A percentile compares a stretch with the other conserved stretches of the same genome.
These are phyloP conservation scores for Vigna reflexopilosa DNA, from an alignment of 306 rosid genomes.

Conservation along the genomic window DNA sequence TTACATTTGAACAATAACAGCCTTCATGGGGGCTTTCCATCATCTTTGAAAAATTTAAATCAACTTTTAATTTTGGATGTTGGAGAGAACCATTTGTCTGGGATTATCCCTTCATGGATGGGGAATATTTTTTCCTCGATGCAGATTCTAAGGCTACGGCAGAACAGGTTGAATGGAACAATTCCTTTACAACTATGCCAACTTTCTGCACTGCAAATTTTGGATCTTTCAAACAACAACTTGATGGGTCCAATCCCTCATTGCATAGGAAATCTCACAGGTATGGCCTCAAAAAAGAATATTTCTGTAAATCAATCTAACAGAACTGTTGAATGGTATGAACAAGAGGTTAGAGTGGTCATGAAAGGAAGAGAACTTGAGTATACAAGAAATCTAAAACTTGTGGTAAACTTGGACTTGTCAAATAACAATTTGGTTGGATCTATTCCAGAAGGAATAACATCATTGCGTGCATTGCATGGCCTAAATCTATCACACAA, in stretches of 20 bases:
- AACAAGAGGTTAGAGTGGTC: constrained; percentile 1
- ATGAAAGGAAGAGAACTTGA: constrained; percentile 30
- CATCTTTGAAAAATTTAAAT: neutral
- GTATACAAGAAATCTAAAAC: constrained; percentile 2
- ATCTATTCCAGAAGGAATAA: constrained; percentile 34
- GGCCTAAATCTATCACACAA: constrained; percentile 38
- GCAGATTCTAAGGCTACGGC: constrained; percentile 24
- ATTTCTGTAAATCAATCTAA: neutral
- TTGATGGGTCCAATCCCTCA: constrained; percentile 1
- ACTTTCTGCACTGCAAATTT: constrained; percentile 20
- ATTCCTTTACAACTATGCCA: constrained; percentile 44
- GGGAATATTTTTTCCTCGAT: constrained; percentile 1
- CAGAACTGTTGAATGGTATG: neutral
- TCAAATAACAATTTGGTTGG: neutral
- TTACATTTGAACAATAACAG: constrained; percentile 44
- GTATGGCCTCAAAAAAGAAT: constrained; percentile 3
- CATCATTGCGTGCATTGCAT: neutral
- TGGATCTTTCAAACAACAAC: constrained; percentile 28
- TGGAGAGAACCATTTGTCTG: constrained; percentile 41
- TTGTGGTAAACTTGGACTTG: constrained; percentile 29
- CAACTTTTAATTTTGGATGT: constrained; percentile 31
- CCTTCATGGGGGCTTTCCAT: constrained; percentile 30
- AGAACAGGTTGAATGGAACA: constrained; percentile 20
- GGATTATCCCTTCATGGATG: constrained; percentile 43
- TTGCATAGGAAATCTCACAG: constrained; percentile 36